These are phyloP conservation scores for Chrysanthemum makinoi DNA, from an alignment of 129 eudicot species.

Conservation along the genomic window DNA sequence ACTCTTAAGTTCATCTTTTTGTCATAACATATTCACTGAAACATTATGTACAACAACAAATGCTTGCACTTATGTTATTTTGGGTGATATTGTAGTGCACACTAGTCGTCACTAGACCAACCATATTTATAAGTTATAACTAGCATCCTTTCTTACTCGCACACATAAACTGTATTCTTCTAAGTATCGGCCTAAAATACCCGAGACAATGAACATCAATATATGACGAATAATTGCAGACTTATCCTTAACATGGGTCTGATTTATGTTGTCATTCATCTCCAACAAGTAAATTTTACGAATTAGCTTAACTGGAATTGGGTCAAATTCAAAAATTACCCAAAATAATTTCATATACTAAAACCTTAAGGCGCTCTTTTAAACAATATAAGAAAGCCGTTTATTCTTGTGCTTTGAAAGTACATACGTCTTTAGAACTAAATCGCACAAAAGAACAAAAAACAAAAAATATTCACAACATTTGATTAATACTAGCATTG, in stretches of 20 bases:
- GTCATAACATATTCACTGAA: background rate
- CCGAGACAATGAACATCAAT: background rate
- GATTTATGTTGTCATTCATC: too few relatives aligned
- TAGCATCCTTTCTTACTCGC: background rate
- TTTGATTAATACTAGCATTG: too few relatives aligned
- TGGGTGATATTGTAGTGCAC: background rate
- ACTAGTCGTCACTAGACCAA: background rate
- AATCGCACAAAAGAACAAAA: too few relatives aligned
- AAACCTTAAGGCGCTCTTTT: background rate
- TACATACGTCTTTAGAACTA: too few relatives aligned
- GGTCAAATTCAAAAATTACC: background rate
- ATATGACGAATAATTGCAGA: conserved; percentile 2
- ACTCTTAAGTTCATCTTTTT: background rate
- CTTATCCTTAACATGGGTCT: background rate
- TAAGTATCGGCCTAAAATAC: background rate
- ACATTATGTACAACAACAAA: background rate
- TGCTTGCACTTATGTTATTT: background rate
- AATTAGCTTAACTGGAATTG: background rate
- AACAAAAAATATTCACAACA: too few relatives aligned
- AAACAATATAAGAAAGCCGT: too few relatives aligned
- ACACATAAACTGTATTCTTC: background rate
- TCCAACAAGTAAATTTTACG: background rate
- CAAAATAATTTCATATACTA: background rate
- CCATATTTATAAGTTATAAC: background rate
- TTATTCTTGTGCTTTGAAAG: too few relatives aligned